A percentile compares a stretch with the other conserved stretches of the same genome.
Evolutionary conservation across 495 filamentous ascomycete genomes (phyloP).

Genomic region (Aspergillus diversus): DNA sequence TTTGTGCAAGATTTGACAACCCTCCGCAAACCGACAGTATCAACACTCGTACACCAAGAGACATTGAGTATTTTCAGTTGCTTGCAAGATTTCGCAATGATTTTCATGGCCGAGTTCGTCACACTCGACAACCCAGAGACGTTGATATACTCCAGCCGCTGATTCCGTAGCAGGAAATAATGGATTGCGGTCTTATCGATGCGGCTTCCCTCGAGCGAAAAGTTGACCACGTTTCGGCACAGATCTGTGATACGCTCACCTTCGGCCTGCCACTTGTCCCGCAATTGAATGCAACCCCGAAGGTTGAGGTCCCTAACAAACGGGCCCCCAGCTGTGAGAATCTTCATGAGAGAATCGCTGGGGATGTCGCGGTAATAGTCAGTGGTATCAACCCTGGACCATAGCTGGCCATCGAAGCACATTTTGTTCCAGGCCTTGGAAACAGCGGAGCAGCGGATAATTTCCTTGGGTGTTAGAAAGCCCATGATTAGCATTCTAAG

Average conservation of each 20-base stretch:
- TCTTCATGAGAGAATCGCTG: conserved; percentile 77
- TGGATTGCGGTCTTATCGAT: conserved; percentile 82
- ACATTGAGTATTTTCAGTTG: conserved; percentile 82
- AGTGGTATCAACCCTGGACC: conserved; percentile 81
- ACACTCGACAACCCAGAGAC: conserved; percentile 78
- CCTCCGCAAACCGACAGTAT: conserved; percentile 76
- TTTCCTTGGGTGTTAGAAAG: conserved; percentile 77
- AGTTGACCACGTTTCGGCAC: conserved; percentile 84
- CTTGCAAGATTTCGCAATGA: conserved; percentile 82
- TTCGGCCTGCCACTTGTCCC: conserved; percentile 76
- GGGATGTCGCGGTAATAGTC: conserved; percentile 88
- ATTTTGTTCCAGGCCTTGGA: conserved; percentile 79
- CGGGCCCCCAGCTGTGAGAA: conserved; percentile 82
- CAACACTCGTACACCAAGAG: conserved; percentile 86
- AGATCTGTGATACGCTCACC: conserved; percentile 68
- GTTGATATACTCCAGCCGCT: conserved; percentile 78
- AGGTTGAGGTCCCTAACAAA: conserved; percentile 91
- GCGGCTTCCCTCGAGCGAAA: conserved; percentile 84
- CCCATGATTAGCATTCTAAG: conserved; percentile 77
- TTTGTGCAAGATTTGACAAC: conserved; percentile 72
- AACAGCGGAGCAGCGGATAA: conserved; percentile 80
- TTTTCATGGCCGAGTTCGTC: conserved; percentile 83
- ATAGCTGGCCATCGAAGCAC: conserved; percentile 95
- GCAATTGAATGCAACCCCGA: conserved; percentile 74
- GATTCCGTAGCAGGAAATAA: conserved; percentile 77